Conservation (phyloP, 2,329 filamentous ascomycete species). For the Aspergillus sp. region DNA sequence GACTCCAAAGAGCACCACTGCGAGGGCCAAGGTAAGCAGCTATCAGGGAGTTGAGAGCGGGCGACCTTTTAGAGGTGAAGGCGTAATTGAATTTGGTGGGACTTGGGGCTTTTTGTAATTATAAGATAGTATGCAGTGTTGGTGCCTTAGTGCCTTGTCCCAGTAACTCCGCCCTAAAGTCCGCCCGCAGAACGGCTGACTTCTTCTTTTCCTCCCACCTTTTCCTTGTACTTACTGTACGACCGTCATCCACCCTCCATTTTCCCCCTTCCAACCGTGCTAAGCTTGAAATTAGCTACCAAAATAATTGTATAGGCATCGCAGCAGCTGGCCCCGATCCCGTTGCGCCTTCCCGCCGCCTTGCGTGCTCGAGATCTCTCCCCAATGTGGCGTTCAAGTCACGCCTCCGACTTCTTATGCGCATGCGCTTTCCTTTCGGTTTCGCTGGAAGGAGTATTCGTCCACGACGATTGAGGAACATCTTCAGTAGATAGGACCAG, state of each 20-base stretch:
- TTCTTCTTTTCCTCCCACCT: slow-evolving; percentile 5
- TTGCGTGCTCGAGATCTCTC: slow-evolving; percentile 1
- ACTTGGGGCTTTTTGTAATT: no score
- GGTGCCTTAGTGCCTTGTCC: not conserved
- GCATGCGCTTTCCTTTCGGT: slow-evolving; percentile 27
- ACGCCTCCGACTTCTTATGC: slow-evolving; percentile 5
- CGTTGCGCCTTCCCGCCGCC: not conserved
- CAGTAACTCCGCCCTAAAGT: slow-evolving; percentile 6
- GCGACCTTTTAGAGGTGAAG: no score
- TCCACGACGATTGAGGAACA: slow-evolving; percentile 22
- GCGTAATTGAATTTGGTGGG: no score
- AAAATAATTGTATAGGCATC: not conserved
- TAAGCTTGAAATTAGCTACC: no score
- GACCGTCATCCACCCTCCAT: not conserved
- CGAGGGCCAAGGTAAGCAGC: no score
- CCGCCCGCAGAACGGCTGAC: slow-evolving; percentile 23
- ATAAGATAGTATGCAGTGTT: no score
- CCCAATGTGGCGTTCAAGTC: slow-evolving; percentile 35
- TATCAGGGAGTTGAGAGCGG: no score
- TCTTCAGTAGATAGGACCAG: no score
- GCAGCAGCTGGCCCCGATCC: not conserved
- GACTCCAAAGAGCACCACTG: no score
- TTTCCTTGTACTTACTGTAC: slow-evolving; percentile 8
- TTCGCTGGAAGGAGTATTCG: slow-evolving; percentile 23
- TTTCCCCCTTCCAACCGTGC: no score